Base-by-base conservation (phyloP, 2,329 filamentous ascomycete genomes). In the Dactylella cylindrospora region DNA sequence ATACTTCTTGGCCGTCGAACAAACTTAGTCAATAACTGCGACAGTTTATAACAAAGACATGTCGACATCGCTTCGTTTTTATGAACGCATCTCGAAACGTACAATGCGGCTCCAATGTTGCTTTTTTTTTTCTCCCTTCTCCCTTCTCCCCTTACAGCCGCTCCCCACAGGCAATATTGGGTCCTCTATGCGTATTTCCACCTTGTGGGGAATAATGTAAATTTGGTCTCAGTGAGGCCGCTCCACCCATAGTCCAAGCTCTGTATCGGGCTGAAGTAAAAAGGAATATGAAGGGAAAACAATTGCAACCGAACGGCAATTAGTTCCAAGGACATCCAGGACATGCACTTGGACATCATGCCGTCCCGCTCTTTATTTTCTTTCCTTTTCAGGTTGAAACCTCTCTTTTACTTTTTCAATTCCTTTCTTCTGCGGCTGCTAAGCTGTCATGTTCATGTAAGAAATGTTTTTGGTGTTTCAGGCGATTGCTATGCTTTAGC, bases 201-300 rank as follows among this genome's bases (percentile, higher is more conserved):
- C n/a, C n/a, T n/a, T n/a, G n/a, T n/a, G n/a, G n/a, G n/a, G n/a
- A n/a, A n/a, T n/a, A n/a, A n/a, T n/a, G n/a, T n/a, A n/a, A n/a
- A n/a, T n/a, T 9, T 19, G 6, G 36, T 25, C 36, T 25, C 10
- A 40, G 7, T 8, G 9, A 40, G 17, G 26, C 36, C 49, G 47
- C 55, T 35, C 45, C 55, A 45, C 29, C 22, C n/a, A n/a, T n/a
- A n/a, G 49, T 53, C 55, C 28, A 62, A 62, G 49, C 33, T 53
- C 36, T 41, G 20, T 43, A 38, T 47, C 26, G 29, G 19, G 36
- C 43, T 61, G 47, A 47, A 51, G 31, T 29, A 43, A 29, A 31
- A 23, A 32, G 36, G 50, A 25, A 32, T 49, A 40, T 9, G 9
- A 23, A 20, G 26, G n/a, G n/a, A n/a, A n/a, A n/a, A n/a, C n/a